Evolutionary conservation across 768 basidiomycete genomes (phyloP).

Genomic region (Neoboletus subvelutipes): DNA sequence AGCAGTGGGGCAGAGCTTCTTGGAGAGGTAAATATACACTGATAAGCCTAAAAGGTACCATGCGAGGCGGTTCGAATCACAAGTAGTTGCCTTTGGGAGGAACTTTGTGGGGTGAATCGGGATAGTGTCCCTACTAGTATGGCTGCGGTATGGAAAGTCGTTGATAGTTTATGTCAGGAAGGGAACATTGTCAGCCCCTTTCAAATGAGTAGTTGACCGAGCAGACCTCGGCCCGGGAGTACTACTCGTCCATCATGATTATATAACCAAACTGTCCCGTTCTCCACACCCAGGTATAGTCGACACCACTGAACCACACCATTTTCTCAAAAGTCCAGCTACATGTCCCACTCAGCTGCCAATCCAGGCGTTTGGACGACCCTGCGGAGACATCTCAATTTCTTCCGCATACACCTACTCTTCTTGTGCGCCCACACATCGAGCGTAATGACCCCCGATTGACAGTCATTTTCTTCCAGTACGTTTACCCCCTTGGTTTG

Average conservation of each 20-base stretch:
- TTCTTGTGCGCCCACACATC: constrained; percentile 49
- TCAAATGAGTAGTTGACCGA: neutral
- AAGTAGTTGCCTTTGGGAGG: too few relatives aligned
- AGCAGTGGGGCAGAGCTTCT: too few relatives aligned
- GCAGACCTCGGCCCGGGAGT: too few relatives aligned
- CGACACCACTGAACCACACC: neutral
- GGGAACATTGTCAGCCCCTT: neutral
- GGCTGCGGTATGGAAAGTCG: too few relatives aligned
- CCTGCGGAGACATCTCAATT: constrained; percentile 56
- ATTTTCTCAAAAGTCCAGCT: neutral
- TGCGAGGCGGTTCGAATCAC: too few relatives aligned
- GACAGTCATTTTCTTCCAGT: constrained; percentile 36
- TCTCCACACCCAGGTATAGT: too few relatives aligned
- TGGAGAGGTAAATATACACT: too few relatives aligned
- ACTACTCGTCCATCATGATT: neutral
- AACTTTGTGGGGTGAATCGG: too few relatives aligned
- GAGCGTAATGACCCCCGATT: constrained; percentile 2
- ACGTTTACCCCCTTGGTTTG: constrained; percentile 77
- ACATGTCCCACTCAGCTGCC: constrained; percentile 10
- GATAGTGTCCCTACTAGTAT: too few relatives aligned
- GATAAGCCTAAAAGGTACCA: too few relatives aligned
- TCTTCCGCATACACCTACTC: constrained; percentile 61
- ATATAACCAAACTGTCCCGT: neutral
- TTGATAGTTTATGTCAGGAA: neutral
- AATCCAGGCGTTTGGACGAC: constrained; percentile 17